Conservation (phyloP, 139 green algal genomes). For the Volvox africanus region DNA sequence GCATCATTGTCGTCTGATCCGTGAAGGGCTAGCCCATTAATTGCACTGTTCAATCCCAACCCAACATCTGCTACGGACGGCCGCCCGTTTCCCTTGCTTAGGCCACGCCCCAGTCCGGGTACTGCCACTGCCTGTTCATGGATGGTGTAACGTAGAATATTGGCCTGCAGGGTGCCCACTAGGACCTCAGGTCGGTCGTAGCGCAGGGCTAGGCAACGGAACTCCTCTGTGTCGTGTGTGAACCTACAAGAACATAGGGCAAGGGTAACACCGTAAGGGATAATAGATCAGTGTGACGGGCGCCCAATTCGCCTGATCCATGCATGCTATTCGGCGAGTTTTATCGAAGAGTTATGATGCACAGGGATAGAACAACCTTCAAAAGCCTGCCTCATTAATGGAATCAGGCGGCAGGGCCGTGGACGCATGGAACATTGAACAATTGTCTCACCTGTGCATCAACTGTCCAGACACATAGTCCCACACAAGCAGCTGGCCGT, state of each 20-base stretch:
- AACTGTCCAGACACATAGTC: conserved; percentile 66
- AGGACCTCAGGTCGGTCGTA: conserved; percentile 66
- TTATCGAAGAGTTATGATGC: no score
- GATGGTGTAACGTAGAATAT: conserved; percentile 22
- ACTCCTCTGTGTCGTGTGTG: conserved; percentile 54
- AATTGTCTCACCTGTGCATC: conserved; percentile 50
- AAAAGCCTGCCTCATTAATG: no score
- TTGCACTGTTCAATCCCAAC: background rate
- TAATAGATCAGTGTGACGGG: background rate
- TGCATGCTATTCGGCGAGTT: no score
- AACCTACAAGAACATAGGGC: conserved; percentile 17
- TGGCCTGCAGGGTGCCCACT: conserved; percentile 62
- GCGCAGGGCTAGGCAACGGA: conserved; percentile 57
- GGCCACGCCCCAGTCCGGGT: background rate
- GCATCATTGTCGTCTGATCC: background rate
- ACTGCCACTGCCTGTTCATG: conserved; percentile 24
- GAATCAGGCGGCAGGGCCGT: no score
- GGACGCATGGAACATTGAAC: no score
- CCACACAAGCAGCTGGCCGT: conserved; percentile 75
- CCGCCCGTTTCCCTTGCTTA: background rate
- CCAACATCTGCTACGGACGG: background rate
- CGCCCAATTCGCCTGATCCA: no score
- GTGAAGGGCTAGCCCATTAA: conserved; percentile 23
- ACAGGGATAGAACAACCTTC: no score
- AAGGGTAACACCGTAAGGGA: background rate